These are phyloP conservation scores for Hyaloscypha finlandica DNA, from an alignment of 495 filamentous ascomycete genomes.

Conservation along the genomic window DNA sequence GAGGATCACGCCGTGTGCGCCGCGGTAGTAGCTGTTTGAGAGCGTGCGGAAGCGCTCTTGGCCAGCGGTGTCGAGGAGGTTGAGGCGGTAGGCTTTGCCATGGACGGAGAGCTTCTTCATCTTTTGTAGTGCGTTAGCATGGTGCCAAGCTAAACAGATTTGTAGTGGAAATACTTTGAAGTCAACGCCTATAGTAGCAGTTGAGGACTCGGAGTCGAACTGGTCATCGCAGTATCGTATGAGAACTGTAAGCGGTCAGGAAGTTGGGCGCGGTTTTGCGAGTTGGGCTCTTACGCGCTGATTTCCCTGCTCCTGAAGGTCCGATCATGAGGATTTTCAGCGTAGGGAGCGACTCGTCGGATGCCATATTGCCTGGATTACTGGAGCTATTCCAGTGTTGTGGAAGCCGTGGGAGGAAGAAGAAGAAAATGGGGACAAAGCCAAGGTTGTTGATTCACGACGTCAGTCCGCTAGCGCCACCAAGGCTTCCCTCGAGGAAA, in stretches of 20 bases:
- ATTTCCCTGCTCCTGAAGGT: conserved; percentile 55
- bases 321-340: conserved; percentile 57
- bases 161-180: conserved; percentile 48
- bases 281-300: conserved; percentile 45
- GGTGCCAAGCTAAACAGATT: neutral
- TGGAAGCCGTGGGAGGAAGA: neutral
- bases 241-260: conserved; percentile 31
- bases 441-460: conserved; percentile 20
- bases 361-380: conserved; percentile 37
- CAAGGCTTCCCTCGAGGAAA: conserved; percentile 12
- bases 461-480: conserved; percentile 28
- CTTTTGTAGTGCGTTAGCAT: conserved; percentile 11
- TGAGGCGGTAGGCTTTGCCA: conserved; percentile 55
- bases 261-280: neutral
- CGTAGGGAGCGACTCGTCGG: conserved; percentile 50
- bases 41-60: conserved; percentile 63
- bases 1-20: conserved; percentile 59
- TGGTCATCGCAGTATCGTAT: conserved; percentile 60
- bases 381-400: neutral
- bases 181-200: conserved; percentile 63
- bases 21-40: conserved; percentile 62
- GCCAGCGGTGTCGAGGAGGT: conserved; percentile 59
- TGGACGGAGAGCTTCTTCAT: conserved; percentile 45
- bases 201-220: conserved; percentile 57
- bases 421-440: neutral